These are phyloP conservation scores for Talaromyces verruculosus DNA, from an alignment of 2,329 filamentous ascomycete species.

Conservation along the genomic window DNA sequence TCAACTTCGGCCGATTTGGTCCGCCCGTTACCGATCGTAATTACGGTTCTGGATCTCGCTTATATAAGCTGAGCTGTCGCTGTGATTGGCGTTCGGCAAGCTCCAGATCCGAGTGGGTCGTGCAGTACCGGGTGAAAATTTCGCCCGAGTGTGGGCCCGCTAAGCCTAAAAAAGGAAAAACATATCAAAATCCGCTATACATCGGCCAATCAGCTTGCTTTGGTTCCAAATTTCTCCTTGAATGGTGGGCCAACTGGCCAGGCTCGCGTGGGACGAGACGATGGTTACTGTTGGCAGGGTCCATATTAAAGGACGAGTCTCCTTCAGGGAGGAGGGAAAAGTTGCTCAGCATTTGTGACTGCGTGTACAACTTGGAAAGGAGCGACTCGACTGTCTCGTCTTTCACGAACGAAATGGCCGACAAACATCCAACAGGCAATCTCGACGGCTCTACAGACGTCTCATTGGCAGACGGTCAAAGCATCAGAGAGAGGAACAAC, in stretches of 20 bases:
- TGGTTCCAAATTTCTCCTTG: neutral
- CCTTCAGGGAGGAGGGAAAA: neutral
- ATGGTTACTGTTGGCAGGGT: neutral
- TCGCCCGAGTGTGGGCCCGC: neutral
- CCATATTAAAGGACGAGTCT: neutral
- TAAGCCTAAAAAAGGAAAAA: neutral
- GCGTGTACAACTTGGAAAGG: neutral
- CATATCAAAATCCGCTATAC: neutral
- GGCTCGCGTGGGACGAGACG: neutral
- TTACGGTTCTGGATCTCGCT: neutral
- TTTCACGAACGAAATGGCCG: neutral
- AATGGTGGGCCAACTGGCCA: neutral
- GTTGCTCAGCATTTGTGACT: neutral
- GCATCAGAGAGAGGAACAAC: neutral
- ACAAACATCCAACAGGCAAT: neutral
- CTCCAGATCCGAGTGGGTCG: neutral
- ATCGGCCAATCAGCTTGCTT: neutral
- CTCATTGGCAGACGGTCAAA: constrained; percentile 5
- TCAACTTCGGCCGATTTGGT: neutral
- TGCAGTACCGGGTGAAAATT: neutral
- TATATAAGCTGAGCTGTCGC: neutral
- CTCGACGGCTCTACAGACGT: constrained; percentile 5
- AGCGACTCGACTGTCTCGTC: neutral
- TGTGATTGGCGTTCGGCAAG: neutral
- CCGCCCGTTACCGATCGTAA: neutral